Evolutionary conservation across 805 yeast genomes (phyloP), one percentile per base, ranked within the genome.

Genomic region (Peterozyma toletana): DNA sequence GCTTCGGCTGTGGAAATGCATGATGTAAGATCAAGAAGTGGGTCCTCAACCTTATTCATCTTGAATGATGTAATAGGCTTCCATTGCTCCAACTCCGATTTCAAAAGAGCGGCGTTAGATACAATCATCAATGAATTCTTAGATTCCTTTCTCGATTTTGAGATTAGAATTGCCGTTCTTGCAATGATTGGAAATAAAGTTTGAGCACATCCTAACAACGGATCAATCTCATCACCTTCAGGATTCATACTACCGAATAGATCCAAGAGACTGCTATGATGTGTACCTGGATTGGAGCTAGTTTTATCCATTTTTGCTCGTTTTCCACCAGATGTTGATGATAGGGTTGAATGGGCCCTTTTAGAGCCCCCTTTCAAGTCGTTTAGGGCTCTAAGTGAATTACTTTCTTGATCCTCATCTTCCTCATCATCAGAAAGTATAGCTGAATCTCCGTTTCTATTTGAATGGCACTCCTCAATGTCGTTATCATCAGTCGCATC

Each of bases 1-100:
- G 86, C 82, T 53, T 81, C 87, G 2, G 87, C 86, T 1, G 86
- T 81, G 2, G 86, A 75, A 21, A 82, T 66, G 46, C 83, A 77
- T 9, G 83, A 73, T 4, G 80, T 62, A 30, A 77, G 54, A 50
- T 80, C 87, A 66, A 80, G 74, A 2, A 66, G 58, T 5, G 75
- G 68, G 47, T 73, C 76, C 39, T 64, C 70, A 14, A 56, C 55
- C 46, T 60, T 58, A 14, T 60, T 59, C 51, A 67, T 61, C 11
- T 62, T 56, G 9, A 68, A 53, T 2, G 71, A 56, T 10, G 66
- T 60, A 3, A 67, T 63, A 2, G 86, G 83, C 50, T 66, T 66
- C 88, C 88, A 82, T 9, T 60, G 60, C 40, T 72, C 71, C 36
- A 82, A 59, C 41, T 76, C 76, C 37, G 65, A 66, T 51, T 75